phyloP scores from a whole-genome alignment of 2,329 filamentous ascomycete genomes.

The Apiospora saccharicola region DNA sequence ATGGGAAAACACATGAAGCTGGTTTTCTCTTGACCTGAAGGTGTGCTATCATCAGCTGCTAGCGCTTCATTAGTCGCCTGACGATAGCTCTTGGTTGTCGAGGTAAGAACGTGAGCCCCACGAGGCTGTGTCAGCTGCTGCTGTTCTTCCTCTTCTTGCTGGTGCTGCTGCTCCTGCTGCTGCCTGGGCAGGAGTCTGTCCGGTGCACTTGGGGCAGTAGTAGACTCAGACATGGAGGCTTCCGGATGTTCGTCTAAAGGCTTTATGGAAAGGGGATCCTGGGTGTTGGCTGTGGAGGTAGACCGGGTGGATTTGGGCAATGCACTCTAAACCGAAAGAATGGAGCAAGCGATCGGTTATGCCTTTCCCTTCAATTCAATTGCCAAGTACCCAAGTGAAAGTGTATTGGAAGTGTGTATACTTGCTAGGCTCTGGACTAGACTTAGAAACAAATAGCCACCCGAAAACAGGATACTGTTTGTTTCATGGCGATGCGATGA shows the following conservation, averaged over 20 bases:
- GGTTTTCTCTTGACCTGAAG: not conserved
- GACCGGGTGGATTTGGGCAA: constrained; percentile 15
- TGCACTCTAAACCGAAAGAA: not conserved
- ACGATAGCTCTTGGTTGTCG: constrained; percentile 11
- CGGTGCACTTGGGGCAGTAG: not conserved
- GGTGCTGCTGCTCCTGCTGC: not conserved
- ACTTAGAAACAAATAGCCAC: not conserved
- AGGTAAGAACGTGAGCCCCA: constrained; percentile 19
- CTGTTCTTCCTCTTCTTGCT: not conserved
- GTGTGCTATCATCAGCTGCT: constrained; percentile 18
- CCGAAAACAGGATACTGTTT: not conserved
- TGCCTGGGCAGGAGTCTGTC: not conserved
- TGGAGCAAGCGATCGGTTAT: not conserved
- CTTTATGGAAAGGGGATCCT: not conserved
- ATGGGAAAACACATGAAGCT: constrained; percentile 16
- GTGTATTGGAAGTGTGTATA: not conserved
- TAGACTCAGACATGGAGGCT: constrained; percentile 4
- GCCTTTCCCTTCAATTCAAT: constrained; percentile 3
- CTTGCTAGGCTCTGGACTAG: not conserved
- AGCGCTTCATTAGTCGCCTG: constrained; percentile 19
- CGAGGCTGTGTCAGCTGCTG: constrained; percentile 17
- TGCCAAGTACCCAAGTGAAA: not conserved
- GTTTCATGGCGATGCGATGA: not conserved
- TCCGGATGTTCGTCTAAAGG: not conserved
- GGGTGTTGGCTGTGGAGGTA: not conserved